These are phyloP conservation scores for Metarhizium anisopliae DNA, from an alignment of 2,329 filamentous ascomycete species.

Conservation along the genomic window DNA sequence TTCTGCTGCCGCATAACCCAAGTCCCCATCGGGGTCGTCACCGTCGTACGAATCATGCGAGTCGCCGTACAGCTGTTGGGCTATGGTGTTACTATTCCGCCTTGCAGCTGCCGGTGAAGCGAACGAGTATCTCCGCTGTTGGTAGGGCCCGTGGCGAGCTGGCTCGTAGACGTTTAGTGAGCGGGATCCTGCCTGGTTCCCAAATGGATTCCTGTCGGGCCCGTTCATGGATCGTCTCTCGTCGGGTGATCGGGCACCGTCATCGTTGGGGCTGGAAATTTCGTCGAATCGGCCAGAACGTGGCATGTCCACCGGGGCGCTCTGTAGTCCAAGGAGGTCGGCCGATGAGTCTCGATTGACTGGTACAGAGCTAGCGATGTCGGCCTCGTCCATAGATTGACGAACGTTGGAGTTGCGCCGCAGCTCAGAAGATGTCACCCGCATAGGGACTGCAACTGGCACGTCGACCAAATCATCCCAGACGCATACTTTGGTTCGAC, in stretches of 20 bases:
- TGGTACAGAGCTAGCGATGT: constrained; percentile 52
- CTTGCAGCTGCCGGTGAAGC: constrained; percentile 37
- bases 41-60: constrained; percentile 53
- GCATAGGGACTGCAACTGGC: constrained; percentile 85
- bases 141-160: constrained; percentile 31
- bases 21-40: constrained; percentile 75
- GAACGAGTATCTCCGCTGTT: constrained; percentile 46
- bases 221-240: constrained; percentile 14
- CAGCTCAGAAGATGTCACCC: constrained; percentile 75
- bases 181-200: constrained; percentile 29
- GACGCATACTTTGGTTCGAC: constrained; percentile 83
- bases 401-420: constrained; percentile 50
- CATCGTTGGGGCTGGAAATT: constrained; percentile 39
- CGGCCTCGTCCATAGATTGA: constrained; percentile 66
- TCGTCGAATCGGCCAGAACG: constrained; percentile 66
- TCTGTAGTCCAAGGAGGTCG: constrained; percentile 63
- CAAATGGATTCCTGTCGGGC: constrained; percentile 8
- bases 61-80: constrained; percentile 41
- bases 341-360: constrained; percentile 26
- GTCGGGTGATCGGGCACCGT: constrained; percentile 30
- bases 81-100: constrained; percentile 40
- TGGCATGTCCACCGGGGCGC: constrained; percentile 56
- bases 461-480: constrained; percentile 98
- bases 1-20: constrained; percentile 89
- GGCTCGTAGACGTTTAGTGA: constrained; percentile 36